phyloP scores from a whole-genome alignment of 192 early-diverging fungal species.

The Umbelopsis ramanniana region DNA sequence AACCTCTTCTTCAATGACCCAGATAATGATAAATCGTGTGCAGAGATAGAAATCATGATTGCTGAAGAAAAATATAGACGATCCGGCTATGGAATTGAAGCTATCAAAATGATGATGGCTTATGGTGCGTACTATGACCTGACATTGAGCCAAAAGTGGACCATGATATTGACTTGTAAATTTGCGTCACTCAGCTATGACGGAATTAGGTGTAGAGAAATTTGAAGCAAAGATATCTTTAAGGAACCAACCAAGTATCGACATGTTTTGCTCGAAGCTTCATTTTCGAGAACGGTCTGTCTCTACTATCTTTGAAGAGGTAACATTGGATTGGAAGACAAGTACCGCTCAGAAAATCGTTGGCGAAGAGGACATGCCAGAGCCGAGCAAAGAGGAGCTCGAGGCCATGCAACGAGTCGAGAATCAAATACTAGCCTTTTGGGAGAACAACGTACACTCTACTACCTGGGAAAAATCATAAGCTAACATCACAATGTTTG shows the following conservation, averaged over 20 bases:
- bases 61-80: constrained; percentile 67
- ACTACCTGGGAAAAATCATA: background rate
- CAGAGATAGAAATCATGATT: constrained; percentile 96
- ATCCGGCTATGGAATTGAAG: constrained; percentile 57
- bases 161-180: background rate
- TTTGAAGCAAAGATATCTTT: constrained; percentile 72
- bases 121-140: constrained; percentile 52
- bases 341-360: background rate
- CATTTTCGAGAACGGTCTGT: constrained; percentile 56
- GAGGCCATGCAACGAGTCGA: background rate
- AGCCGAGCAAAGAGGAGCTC: background rate
- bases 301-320: constrained; percentile 70
- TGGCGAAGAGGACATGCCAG: background rate
- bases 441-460: background rate
- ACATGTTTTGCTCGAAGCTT: constrained; percentile 62
- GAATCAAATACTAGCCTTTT: background rate
- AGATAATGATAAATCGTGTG: constrained; percentile 64
- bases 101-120: constrained; percentile 64
- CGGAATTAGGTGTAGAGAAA: constrained; percentile 48
- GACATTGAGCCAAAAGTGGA: background rate
- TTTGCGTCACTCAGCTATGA: constrained; percentile 12
- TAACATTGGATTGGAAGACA: constrained; percentile 57
- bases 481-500: background rate
- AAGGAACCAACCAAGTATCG: constrained; percentile 61
- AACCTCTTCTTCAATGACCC: constrained; percentile 92